These are phyloP conservation scores for Metarhizium guizhouense DNA, from an alignment of 2,329 filamentous ascomycete genomes.

Conservation along the genomic window DNA sequence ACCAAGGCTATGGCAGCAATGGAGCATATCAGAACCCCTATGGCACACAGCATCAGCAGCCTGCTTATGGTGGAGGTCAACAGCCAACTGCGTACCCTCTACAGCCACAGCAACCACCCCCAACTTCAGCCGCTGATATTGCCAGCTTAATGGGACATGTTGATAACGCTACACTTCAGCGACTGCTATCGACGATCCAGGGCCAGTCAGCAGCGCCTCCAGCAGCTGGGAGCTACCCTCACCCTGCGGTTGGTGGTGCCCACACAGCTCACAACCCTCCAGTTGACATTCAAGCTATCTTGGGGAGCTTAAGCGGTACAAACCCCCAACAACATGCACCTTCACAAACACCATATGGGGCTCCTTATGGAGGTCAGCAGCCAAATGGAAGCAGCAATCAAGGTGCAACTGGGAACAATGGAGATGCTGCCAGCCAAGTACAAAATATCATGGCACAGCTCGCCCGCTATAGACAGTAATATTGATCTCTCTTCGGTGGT, in stretches of 20 bases:
- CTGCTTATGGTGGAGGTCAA: slow-evolving; percentile 16
- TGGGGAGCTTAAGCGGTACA: slow-evolving; percentile 28
- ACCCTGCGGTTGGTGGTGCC: slow-evolving; percentile 5
- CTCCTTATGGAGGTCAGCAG: slow-evolving; percentile 21
- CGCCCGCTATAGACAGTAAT: slow-evolving; percentile 51
- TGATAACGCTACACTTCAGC: slow-evolving; percentile 62
- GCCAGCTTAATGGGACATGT: slow-evolving; percentile 58
- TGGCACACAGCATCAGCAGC: slow-evolving; percentile 17
- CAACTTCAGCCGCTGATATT: slow-evolving; percentile 39
- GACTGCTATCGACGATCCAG: slow-evolving; percentile 53
- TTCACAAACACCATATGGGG: slow-evolving; percentile 18
- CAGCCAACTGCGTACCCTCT: slow-evolving; percentile 22
- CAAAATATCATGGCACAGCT: slow-evolving; percentile 70
- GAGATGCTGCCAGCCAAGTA: slow-evolving; percentile 43
- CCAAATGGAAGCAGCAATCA: slow-evolving; percentile 17
- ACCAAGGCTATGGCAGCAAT: slow-evolving; percentile 19
- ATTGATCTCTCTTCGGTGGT: not conserved
- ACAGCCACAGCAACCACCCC: slow-evolving; percentile 23
- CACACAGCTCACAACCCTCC: slow-evolving; percentile 19
- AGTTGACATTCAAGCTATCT: slow-evolving; percentile 37
- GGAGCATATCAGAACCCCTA: slow-evolving; percentile 23
- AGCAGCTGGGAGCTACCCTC: slow-evolving; percentile 3
- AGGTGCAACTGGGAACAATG: slow-evolving; percentile 11
- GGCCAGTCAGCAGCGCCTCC: slow-evolving; percentile 2
- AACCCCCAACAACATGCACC: slow-evolving; percentile 14